Evolutionary conservation across 2,329 filamentous ascomycete species (phyloP), one percentile per base, ranked within the genome.

Genomic region (Epichloe uncinata): DNA sequence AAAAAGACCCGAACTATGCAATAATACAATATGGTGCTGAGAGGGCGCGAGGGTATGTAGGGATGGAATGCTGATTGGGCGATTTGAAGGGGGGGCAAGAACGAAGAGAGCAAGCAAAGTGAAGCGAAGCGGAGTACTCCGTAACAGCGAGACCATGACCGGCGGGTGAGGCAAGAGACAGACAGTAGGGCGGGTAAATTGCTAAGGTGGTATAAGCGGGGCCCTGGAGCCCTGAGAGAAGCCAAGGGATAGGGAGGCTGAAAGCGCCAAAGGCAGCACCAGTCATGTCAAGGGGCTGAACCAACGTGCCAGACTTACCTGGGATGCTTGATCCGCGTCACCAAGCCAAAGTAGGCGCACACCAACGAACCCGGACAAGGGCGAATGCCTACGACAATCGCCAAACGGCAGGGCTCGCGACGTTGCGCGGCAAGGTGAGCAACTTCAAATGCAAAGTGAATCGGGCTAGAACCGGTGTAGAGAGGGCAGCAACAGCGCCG

Each of bases 21-120:
- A 35, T 18, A 11, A 13, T 44, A 26, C 33, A 15, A 36, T 38
- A 2, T 18, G 30, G 18, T 22, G 34, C 38, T 45, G 50, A 6
- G 20, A 38, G 20, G 33, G 42, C 37, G 26, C 13, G 38, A 18
- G 36, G 38, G 46, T 34, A 48, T n/a, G n/a, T n/a, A n/a, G 45
- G 41, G 50, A 22, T 34, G 30, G 5, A 16, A 8, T 48, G 50
- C 45, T 51, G 50, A 51, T 51, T 51, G 50, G 50, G 37, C 47
- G 42, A n/a, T 16, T 38, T 22, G 22, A 15, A 20, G 20, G 22
- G 20, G 20, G 22, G 22, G 37, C 26, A 22, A 22, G n/a, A 37
- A 26, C 33, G 30, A 36, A 18, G 37, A 18, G 35, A 38, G 30
- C 26, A 43, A 43, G 22, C 42, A 43, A 30, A 33, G 4, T 18